Conservation (phyloP, 805 yeast genomes). For the Saccharomyces paradoxus region DNA sequence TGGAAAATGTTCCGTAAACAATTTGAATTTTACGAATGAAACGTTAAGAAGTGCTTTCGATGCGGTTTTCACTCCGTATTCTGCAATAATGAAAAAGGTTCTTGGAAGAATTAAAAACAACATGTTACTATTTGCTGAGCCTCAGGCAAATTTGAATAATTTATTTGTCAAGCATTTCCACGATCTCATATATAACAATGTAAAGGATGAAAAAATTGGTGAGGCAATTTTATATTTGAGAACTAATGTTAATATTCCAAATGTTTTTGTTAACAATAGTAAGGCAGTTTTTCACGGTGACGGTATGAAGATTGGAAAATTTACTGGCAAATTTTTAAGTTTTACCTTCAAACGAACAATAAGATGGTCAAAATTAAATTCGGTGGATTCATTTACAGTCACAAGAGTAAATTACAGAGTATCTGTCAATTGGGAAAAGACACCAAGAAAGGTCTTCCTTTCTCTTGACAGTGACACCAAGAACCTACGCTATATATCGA, state of each 20-base stretch:
- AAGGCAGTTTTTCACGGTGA: not conserved
- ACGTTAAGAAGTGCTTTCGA: not conserved
- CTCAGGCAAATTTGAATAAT: not conserved
- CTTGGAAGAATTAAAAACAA: not conserved
- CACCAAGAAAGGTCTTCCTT: not conserved
- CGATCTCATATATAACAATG: not conserved
- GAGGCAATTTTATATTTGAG: not conserved
- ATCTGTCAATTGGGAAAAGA: not conserved
- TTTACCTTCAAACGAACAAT: not conserved
- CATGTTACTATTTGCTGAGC: not conserved
- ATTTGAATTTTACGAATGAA: not conserved
- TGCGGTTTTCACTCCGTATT: not conserved
- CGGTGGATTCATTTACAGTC: not conserved
- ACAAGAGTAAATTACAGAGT: not conserved
- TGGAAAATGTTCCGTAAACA: not conserved
- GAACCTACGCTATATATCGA: not conserved
- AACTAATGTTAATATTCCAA: not conserved
- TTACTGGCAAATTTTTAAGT: not conserved
- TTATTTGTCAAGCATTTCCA: not conserved
- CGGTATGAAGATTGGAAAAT: not conserved
- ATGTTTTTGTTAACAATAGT: not conserved
- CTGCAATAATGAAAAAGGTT: not conserved
- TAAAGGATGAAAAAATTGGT: not conserved
- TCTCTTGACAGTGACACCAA: not conserved
- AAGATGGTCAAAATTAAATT: not conserved